Evolutionary conservation across 805 yeast genomes (phyloP).

Genomic region (Saccharomycopsis oosterbeekiorum): DNA sequence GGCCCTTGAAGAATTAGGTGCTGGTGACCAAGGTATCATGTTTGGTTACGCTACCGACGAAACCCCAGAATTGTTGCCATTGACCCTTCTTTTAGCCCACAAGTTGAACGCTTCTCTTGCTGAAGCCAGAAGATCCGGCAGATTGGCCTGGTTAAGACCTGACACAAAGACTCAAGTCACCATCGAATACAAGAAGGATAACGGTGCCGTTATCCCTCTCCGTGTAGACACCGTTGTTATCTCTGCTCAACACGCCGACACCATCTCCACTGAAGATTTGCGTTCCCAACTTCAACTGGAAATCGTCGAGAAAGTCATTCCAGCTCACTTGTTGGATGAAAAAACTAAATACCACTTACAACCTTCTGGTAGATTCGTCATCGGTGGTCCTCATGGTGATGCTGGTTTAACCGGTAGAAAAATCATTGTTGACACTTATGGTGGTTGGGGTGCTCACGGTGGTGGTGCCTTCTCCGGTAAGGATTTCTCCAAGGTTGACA

Average conservation of each 20-base stretch:
- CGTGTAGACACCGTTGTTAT: slow-evolving; percentile 97
- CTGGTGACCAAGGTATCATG: slow-evolving; percentile 99
- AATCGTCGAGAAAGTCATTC: slow-evolving; percentile 85
- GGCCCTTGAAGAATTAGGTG: slow-evolving; percentile 95
- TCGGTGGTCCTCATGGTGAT: slow-evolving; percentile 99
- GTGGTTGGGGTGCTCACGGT: slow-evolving; percentile 99
- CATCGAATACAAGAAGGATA: slow-evolving; percentile 86
- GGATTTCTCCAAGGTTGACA: slow-evolving; percentile 99
- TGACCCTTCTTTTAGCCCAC: slow-evolving; percentile 90
- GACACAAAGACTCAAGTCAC: slow-evolving; percentile 99
- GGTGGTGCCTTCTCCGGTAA: slow-evolving; percentile 99
- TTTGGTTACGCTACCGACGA: slow-evolving; percentile 99
- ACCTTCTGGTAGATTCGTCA: slow-evolving; percentile 98
- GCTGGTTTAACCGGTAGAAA: slow-evolving; percentile 99
- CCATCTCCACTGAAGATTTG: slow-evolving; percentile 86
- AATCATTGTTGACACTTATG: slow-evolving; percentile 98
- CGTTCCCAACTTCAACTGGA: slow-evolving; percentile 70
- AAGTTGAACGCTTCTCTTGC: slow-evolving; percentile 95
- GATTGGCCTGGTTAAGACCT: slow-evolving; percentile 95
- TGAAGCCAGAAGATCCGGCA: slow-evolving; percentile 92
- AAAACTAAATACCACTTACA: slow-evolving; percentile 96
- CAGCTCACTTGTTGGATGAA: slow-evolving; percentile 82
- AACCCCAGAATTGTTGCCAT: slow-evolving; percentile 94
- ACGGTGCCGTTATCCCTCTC: slow-evolving; percentile 90
- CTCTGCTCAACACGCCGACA: slow-evolving; percentile 97